phyloP scores from a whole-genome alignment of 306 rosid genomes.

The Gleditsia sinensis region DNA sequence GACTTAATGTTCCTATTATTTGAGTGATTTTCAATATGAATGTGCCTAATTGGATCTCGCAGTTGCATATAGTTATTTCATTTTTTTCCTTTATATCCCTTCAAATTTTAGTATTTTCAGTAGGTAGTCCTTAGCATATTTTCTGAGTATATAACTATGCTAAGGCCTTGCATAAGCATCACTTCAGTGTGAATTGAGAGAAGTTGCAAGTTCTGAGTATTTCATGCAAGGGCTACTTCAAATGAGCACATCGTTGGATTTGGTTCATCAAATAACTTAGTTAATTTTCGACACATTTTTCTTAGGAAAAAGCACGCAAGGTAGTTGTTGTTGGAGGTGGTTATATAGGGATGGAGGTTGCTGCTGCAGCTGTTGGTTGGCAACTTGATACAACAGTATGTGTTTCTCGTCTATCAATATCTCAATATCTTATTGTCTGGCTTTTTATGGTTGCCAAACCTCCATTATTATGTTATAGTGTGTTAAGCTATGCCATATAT shows the following conservation, averaged over 20 bases:
- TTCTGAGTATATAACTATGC: slow-evolving; percentile 2
- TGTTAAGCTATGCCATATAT: background rate
- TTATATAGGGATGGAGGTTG: slow-evolving; percentile 96
- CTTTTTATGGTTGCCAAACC: slow-evolving; percentile 18
- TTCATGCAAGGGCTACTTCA: slow-evolving; percentile 24
- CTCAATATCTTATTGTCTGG: background rate
- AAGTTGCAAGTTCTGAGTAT: slow-evolving; percentile 12
- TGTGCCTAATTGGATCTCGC: background rate
- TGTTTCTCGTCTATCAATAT: slow-evolving; percentile 10
- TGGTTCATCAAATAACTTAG: slow-evolving; percentile 12
- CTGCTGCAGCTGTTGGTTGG: slow-evolving; percentile 95
- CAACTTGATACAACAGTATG: slow-evolving; percentile 92
- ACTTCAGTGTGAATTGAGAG: slow-evolving; percentile 23
- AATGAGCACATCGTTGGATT: background rate
- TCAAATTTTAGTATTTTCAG: background rate
- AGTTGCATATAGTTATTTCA: slow-evolving; percentile 7
- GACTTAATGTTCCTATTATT: slow-evolving; percentile 12
- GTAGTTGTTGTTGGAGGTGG: slow-evolving; percentile 96
- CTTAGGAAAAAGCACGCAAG: slow-evolving; percentile 75
- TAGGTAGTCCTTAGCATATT: slow-evolving; percentile 1
- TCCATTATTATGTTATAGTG: slow-evolving; percentile 10
- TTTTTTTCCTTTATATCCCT: slow-evolving; percentile 16
- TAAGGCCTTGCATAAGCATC: slow-evolving; percentile 15
- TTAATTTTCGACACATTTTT: background rate
- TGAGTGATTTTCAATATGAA: slow-evolving; percentile 8